Percentiles rank a stretch among this genome's conserved stretches.
phyloP scores from a whole-genome alignment of 805 yeast genomes.

The Wickerhamomyces bisporus region DNA sequence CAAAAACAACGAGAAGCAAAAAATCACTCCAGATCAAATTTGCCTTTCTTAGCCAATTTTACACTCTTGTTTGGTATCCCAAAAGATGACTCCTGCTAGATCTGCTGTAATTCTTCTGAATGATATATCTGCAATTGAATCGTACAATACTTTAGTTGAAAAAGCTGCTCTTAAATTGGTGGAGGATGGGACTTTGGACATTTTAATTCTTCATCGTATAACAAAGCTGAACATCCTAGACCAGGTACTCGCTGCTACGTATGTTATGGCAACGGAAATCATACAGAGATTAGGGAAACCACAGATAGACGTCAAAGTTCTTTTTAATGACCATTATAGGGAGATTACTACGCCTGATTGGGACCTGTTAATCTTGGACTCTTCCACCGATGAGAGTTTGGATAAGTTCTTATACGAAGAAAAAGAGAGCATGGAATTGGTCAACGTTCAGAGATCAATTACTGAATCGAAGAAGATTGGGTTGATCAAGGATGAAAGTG shows the following conservation, averaged over 20 bases:
- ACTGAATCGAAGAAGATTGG: neutral
- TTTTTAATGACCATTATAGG: conserved; percentile 22
- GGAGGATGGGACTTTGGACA: conserved; percentile 16
- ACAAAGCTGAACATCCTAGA: conserved; percentile 18
- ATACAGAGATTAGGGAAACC: conserved; percentile 6
- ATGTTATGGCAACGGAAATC: conserved; percentile 15
- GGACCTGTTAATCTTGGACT: conserved; percentile 15
- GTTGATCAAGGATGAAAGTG: conserved; percentile 16
- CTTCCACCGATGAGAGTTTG: conserved; percentile 10
- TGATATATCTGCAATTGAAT: conserved; percentile 12
- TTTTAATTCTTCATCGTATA: conserved; percentile 13
- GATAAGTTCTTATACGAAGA: conserved; percentile 7
- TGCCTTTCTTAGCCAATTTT: neutral
- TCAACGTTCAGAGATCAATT: conserved; percentile 8
- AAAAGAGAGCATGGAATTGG: conserved; percentile 5
- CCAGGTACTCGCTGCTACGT: conserved; percentile 16
- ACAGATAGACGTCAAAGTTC: conserved; percentile 13
- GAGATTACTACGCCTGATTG: conserved; percentile 14
- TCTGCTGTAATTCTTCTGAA: conserved; percentile 18
- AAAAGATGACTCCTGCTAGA: conserved; percentile 3
- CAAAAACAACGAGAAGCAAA: too few species aligned
- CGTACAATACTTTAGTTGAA: conserved; percentile 18
- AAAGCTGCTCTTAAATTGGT: conserved; percentile 9
- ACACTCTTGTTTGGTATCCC: too few species aligned
- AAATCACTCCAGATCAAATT: neutral